Evolutionary conservation across 2,329 filamentous ascomycete species (phyloP).

Genomic region (Chaetomium olivaceum): DNA sequence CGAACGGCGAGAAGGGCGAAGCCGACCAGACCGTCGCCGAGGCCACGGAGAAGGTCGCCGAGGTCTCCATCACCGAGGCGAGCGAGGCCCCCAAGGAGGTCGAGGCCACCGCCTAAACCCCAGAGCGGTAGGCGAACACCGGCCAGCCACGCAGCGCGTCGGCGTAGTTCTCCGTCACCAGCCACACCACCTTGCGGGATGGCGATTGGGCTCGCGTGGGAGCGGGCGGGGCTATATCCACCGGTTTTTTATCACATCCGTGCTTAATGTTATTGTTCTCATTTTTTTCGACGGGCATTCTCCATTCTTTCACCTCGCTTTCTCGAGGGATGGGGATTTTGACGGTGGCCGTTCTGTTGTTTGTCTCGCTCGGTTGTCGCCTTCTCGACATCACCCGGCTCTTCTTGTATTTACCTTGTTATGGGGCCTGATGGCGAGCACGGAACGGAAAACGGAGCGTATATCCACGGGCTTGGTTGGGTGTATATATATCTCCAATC

Average conservation of each 20-base stretch:
- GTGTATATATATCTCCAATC: neutral
- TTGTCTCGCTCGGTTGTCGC: neutral
- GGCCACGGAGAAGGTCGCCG: slow-evolving; percentile 53
- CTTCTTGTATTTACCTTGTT: slow-evolving; percentile 3
- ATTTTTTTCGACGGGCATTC: neutral
- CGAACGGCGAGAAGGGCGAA: slow-evolving; percentile 47
- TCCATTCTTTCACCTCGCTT: neutral
- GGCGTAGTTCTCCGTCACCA: neutral
- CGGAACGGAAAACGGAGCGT: neutral
- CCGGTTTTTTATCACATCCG: neutral
- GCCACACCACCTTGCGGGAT: neutral
- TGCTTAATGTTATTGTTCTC: slow-evolving; percentile 3
- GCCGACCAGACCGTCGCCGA: slow-evolving; percentile 54
- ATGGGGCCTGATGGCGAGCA: neutral
- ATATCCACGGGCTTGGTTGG: neutral
- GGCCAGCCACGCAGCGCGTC: neutral
- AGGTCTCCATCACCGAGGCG: slow-evolving; percentile 47
- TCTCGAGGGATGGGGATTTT: neutral
- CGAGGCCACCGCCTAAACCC: slow-evolving; percentile 20
- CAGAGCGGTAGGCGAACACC: neutral
- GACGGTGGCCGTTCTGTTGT: neutral
- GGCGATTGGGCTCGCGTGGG: neutral
- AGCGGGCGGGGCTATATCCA: neutral
- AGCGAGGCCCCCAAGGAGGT: slow-evolving; percentile 19
- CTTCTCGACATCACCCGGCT: neutral